phyloP scores from a whole-genome alignment of 2,329 filamentous ascomycete species.

The Beauveria bassiana region DNA sequence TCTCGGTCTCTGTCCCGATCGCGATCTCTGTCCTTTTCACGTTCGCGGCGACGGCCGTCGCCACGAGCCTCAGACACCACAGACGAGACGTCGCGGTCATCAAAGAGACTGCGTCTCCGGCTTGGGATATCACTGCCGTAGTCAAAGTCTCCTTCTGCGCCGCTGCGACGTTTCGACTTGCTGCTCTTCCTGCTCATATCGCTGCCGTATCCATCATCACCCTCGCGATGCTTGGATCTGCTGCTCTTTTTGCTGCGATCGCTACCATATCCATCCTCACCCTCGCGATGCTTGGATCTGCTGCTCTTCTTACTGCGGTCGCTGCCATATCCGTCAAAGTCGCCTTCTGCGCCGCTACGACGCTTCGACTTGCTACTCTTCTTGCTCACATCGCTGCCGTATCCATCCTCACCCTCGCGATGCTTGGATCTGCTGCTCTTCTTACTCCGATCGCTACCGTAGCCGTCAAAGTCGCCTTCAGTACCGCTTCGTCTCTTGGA shows the following conservation, averaged over 20 bases:
- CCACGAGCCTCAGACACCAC: constrained; percentile 38
- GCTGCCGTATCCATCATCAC: constrained; percentile 26
- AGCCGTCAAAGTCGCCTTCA: constrained; percentile 27
- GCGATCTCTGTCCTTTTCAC: constrained; percentile 18
- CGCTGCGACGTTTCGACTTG: constrained; percentile 31
- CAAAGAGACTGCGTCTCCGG: constrained; percentile 30
- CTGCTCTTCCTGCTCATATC: constrained; percentile 34
- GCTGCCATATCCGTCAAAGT: constrained; percentile 25
- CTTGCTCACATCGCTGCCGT: constrained; percentile 31
- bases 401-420: constrained; percentile 27
- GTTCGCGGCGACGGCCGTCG: constrained; percentile 26
- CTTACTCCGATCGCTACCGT: constrained; percentile 31
- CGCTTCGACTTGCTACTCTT: constrained; percentile 33
- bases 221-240: constrained; percentile 32
- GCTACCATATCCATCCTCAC: constrained; percentile 21
- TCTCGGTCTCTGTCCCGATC: constrained; percentile 10
- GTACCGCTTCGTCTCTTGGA: constrained; percentile 29
- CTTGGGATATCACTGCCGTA: constrained; percentile 31
- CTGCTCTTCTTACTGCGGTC: constrained; percentile 26
- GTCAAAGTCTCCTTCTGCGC: constrained; percentile 27
- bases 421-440: constrained; percentile 33
- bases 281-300: constrained; percentile 32
- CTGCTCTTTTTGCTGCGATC: constrained; percentile 34
- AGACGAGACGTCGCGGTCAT: constrained; percentile 41
- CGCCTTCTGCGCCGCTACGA: constrained; percentile 28